Evolutionary conservation across 495 filamentous ascomycete genomes (phyloP).

Genomic region (Penicillium lividum): DNA sequence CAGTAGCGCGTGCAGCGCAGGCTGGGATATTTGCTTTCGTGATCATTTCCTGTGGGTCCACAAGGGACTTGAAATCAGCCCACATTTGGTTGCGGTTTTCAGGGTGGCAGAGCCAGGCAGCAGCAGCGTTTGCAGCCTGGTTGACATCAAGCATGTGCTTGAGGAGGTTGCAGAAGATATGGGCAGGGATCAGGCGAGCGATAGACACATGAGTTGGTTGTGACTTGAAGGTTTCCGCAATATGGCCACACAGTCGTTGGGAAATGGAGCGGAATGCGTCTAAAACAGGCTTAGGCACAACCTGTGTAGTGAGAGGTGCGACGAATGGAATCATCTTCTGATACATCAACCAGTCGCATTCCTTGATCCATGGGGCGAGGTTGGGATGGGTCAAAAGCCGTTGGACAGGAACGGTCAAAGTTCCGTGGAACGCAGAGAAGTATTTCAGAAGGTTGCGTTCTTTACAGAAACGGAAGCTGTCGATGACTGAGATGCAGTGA

Average conservation of each 20-base stretch:
- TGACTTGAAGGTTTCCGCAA: constrained; percentile 73
- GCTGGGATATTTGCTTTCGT: constrained; percentile 43
- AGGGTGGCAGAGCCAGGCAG: constrained; percentile 50
- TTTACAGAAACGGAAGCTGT: constrained; percentile 92
- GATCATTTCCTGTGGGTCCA: constrained; percentile 63
- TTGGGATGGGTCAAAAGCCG: constrained; percentile 82
- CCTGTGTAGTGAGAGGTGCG: constrained; percentile 79
- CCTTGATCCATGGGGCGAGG: constrained; percentile 88
- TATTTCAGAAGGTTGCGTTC: constrained; percentile 92
- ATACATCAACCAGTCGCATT: constrained; percentile 94
- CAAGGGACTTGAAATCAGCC: constrained; percentile 79
- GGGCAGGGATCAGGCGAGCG: constrained; percentile 83
- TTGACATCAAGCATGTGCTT: constrained; percentile 88
- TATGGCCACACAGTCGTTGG: constrained; percentile 72
- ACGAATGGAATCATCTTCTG: constrained; percentile 93
- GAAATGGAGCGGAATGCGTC: constrained; percentile 84
- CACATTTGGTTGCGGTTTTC: constrained; percentile 75
- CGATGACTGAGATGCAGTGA: constrained; percentile 91
- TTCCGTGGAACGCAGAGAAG: constrained; percentile 94
- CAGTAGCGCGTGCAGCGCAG: constrained; percentile 49
- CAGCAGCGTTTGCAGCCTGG: constrained; percentile 66
- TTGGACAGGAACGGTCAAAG: constrained; percentile 94
- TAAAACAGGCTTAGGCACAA: constrained; percentile 79
- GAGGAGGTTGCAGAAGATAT: constrained; percentile 82
- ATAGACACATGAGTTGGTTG: constrained; percentile 80